A percentile compares a stretch with the other conserved stretches of the same genome.
Conservation (phyloP, 1,284 basidiomycete genomes). For the Irpex sp. region DNA sequence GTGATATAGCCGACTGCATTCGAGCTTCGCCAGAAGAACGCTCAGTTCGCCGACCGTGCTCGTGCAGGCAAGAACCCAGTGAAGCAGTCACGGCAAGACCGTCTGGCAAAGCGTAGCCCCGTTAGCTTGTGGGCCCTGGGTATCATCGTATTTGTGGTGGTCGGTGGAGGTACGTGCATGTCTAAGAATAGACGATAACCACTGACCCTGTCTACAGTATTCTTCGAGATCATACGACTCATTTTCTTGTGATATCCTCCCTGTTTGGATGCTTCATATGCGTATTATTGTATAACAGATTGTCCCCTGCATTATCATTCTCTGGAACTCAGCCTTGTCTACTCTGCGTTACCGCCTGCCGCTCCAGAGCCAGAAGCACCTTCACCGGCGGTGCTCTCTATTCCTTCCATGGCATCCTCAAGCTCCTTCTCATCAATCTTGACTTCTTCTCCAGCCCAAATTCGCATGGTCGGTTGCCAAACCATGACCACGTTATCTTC, state of each 20-base stretch:
- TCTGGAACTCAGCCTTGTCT: slow-evolving; percentile 3
- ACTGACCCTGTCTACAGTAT: slow-evolving; percentile 37
- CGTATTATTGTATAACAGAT: slow-evolving; percentile 13
- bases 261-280: background rate
- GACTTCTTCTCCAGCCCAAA: slow-evolving; percentile 82
- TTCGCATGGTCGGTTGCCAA: slow-evolving; percentile 85
- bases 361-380: slow-evolving; percentile 7
- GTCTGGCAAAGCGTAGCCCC: slow-evolving; percentile 65
- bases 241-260: slow-evolving; percentile 51
- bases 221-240: slow-evolving; percentile 67
- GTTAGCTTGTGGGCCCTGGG: slow-evolving; percentile 69
- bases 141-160: slow-evolving; percentile 64
- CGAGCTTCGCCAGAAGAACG: slow-evolving; percentile 75
- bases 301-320: background rate
- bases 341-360: slow-evolving; percentile 9
- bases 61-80: slow-evolving; percentile 71
- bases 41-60: slow-evolving; percentile 70
- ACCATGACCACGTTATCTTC: slow-evolving; percentile 89
- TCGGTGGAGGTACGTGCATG: slow-evolving; percentile 66
- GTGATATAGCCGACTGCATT: slow-evolving; percentile 51
- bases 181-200: background rate
- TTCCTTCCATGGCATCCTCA: slow-evolving; percentile 70
- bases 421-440: slow-evolving; percentile 76
- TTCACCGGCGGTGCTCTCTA: slow-evolving; percentile 41
- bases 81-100: slow-evolving; percentile 68